Conservation (phyloP, 352 stramenopile species). For the Pythium apleroticum region DNA sequence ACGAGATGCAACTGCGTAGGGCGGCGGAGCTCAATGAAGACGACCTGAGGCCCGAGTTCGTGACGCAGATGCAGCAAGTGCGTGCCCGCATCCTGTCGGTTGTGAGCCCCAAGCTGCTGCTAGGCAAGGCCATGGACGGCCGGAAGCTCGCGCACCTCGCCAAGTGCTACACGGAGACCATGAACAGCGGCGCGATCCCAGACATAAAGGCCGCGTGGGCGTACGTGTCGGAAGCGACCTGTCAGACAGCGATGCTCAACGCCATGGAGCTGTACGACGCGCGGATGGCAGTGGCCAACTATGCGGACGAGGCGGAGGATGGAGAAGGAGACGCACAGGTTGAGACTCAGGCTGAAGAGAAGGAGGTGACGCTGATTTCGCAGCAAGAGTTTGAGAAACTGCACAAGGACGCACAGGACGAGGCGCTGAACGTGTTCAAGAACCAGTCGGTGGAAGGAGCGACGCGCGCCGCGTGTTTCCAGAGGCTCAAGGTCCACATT, state of each 20-base stretch:
- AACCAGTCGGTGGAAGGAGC: slow-evolving; percentile 65
- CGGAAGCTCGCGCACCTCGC: slow-evolving; percentile 61
- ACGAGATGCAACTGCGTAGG: slow-evolving; percentile 61
- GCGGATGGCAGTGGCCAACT: slow-evolving; percentile 36
- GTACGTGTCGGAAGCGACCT: slow-evolving; percentile 81
- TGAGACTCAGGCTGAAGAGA: slow-evolving; percentile 10
- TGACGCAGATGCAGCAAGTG: slow-evolving; percentile 60
- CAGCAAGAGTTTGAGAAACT: slow-evolving; percentile 74
- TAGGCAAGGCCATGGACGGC: slow-evolving; percentile 66
- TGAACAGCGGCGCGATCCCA: slow-evolving; percentile 76
- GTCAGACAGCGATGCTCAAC: slow-evolving; percentile 51
- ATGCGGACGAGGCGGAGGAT: slow-evolving; percentile 28
- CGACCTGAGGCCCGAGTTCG: slow-evolving; percentile 79
- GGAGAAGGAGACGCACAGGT: slow-evolving; percentile 17
- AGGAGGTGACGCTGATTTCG: slow-evolving; percentile 37
- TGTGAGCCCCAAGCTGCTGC: slow-evolving; percentile 61
- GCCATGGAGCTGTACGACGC: slow-evolving; percentile 62
- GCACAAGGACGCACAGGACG: slow-evolving; percentile 74
- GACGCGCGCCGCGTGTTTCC: slow-evolving; percentile 59
- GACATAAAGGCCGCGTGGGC: slow-evolving; percentile 84
- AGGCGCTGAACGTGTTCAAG: slow-evolving; percentile 68
- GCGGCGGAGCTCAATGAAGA: slow-evolving; percentile 49
- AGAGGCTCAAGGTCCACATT: slow-evolving; percentile 75
- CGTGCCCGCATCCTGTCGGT: slow-evolving; percentile 48
- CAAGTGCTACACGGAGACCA: slow-evolving; percentile 69